Evolutionary conservation across 2,329 filamentous ascomycete genomes (phyloP).

Genomic region (Dactylellina sp.): DNA sequence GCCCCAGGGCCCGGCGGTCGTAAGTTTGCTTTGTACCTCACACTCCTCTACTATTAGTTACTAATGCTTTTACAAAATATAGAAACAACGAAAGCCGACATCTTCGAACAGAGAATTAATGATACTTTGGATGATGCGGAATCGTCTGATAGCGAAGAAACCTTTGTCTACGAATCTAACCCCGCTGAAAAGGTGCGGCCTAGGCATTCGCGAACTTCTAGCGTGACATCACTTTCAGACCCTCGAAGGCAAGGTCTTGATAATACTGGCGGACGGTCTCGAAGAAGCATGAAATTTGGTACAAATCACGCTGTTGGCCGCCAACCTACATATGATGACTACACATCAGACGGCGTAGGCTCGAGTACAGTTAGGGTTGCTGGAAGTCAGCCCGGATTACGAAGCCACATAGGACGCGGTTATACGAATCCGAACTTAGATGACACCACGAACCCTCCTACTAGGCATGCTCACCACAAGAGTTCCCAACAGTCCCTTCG

Average conservation of each 20-base stretch:
- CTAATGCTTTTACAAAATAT: conserved; percentile 62
- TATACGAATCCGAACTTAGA: conserved; percentile 40
- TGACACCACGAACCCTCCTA: conserved; percentile 18
- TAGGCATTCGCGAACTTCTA: conserved; percentile 90
- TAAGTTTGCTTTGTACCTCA: conserved; percentile 50
- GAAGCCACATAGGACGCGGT: conserved; percentile 52
- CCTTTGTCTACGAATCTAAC: conserved; percentile 98
- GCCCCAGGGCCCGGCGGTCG: conserved; percentile 57
- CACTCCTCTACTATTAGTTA: conserved; percentile 28
- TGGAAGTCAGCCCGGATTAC: conserved; percentile 31
- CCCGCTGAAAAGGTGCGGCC: conserved; percentile 77
- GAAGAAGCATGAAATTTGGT: conserved; percentile 60
- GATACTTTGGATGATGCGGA: conserved; percentile 95
- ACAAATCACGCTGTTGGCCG: conserved; percentile 42
- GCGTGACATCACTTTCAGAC: conserved; percentile 80
- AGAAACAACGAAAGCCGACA: conserved; percentile 95
- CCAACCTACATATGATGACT: conserved; percentile 43
- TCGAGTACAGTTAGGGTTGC: conserved; percentile 31
- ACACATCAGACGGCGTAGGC: conserved; percentile 46
- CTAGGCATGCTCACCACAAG: conserved; percentile 57
- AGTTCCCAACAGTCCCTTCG: conserved; percentile 57
- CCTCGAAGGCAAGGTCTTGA: conserved; percentile 56
- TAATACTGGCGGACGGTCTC: conserved; percentile 29
- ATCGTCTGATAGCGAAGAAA: conserved; percentile 97
- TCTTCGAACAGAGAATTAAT: conserved; percentile 96